Evolutionary conservation across 345 rosid species (phyloP).

Genomic region (Nephelium lappaceum): DNA sequence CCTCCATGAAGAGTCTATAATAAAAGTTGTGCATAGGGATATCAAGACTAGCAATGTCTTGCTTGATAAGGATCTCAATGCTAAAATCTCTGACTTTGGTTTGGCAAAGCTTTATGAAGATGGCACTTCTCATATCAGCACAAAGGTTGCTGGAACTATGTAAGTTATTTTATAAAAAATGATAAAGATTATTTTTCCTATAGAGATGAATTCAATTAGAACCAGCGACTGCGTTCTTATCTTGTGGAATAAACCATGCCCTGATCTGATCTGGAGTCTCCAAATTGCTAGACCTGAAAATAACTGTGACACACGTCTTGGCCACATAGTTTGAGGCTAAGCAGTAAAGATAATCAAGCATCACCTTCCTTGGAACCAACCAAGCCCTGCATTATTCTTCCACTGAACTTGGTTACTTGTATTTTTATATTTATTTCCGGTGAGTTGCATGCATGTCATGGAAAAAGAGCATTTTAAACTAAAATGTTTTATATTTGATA

Average conservation of each 20-base stretch:
- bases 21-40: slow-evolving; percentile 93
- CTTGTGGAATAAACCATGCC: neutral
- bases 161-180: slow-evolving; percentile 35
- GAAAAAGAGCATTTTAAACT: neutral
- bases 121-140: slow-evolving; percentile 83
- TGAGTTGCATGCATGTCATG: neutral
- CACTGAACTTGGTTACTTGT: neutral
- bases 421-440: neutral
- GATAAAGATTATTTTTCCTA: neutral
- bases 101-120: slow-evolving; percentile 86
- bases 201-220: neutral
- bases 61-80: slow-evolving; percentile 77
- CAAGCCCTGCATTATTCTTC: neutral
- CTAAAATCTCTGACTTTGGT: slow-evolving; percentile 94
- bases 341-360: neutral
- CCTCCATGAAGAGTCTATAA: slow-evolving; percentile 83
- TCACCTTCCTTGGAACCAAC: neutral
- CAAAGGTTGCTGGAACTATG: slow-evolving; percentile 88
- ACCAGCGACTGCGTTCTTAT: neutral
- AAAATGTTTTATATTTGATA: neutral
- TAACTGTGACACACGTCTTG: neutral
- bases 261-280: neutral
- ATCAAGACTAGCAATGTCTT: slow-evolving; percentile 89
- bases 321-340: neutral
- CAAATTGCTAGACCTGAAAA: slow-evolving; percentile 1